Evolutionary conservation across 2,329 filamentous ascomycete genomes (phyloP).

Genomic region (Didymella arachidicola): DNA sequence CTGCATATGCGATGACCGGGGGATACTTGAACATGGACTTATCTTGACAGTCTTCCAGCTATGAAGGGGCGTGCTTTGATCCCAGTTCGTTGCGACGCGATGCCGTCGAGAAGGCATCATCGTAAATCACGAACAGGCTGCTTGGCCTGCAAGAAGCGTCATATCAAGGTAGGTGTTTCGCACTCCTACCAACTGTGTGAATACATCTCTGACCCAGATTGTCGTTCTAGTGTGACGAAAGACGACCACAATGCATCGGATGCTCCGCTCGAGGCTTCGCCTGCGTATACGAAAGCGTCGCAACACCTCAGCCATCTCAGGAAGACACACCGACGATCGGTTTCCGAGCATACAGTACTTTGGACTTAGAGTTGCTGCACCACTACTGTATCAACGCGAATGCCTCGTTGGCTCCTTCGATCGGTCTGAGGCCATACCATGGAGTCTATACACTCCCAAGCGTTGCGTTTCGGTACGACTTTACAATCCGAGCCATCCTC

Average conservation of each 20-base stretch:
- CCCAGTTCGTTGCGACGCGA: neutral
- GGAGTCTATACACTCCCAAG: neutral
- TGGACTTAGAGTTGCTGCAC: conserved; percentile 5
- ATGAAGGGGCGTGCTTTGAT: neutral
- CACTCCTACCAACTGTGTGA: neutral
- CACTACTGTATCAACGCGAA: conserved; percentile 3
- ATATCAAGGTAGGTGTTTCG: conserved; percentile 2
- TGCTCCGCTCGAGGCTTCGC: neutral
- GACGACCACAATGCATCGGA: conserved; percentile 1
- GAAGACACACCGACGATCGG: neutral
- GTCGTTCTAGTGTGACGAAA: conserved; percentile 1
- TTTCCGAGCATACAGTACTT: conserved; percentile 2
- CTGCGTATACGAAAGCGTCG: conserved; percentile 2
- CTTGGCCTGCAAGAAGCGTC: neutral
- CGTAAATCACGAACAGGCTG: neutral
- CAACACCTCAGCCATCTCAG: neutral
- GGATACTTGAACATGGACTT: neutral
- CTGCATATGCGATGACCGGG: neutral
- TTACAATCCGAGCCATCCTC: conserved; percentile 1
- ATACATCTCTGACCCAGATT: neutral
- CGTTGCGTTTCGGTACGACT: neutral
- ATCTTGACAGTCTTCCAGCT: neutral
- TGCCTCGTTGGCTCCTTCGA: neutral
- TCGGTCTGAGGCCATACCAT: neutral
- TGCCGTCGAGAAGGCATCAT: conserved; percentile 1